Evolutionary conservation across 2,329 filamentous ascomycete genomes (phyloP), one percentile per base, ranked within the genome.

Genomic region (Daldinia sp.): DNA sequence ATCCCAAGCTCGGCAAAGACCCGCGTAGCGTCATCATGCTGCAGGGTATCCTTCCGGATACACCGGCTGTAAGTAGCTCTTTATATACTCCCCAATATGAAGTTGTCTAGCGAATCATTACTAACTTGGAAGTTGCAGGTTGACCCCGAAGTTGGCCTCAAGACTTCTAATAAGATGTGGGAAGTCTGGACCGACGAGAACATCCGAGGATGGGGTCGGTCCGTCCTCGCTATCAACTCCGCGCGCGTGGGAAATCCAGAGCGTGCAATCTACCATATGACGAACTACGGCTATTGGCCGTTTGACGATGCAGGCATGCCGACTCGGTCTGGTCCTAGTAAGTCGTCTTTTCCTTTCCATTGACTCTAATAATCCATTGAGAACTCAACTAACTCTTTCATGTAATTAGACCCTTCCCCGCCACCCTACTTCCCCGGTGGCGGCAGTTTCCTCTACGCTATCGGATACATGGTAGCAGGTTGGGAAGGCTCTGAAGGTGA

Each of bases 141-240:
- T 29, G 76, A 82, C 19, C 39, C 74, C 0, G 74, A 74, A 0
- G 71, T 77, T 0, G 74, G 77, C 3, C 58, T 62, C 0, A 71
- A 64, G 55, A 83, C 80, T 0, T 76, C 78, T 0, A 71, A 77
- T 7, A 77, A 76, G 60, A 74, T 83, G 1, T 71, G 67, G 35
- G 71, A 76, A n/a, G 69, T 75, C 0, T 82, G 80, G 80, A 72
- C 77, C 9, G 77, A 81, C 34, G 69, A 70, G 13, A 73, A 76
- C 25, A 77, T 78, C 3, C 79, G 75, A 7, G 80, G 81, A 0
- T 83, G 81, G 81, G 80, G 81, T 19, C 77, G 81, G 3, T 78
- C 78, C 0, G 75, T 82, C 59, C 59, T 82, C 19, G 80, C 81
- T 0, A 82, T 83, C 67, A 82, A 79, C 50, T 75, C 78, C 4